phyloP scores from a whole-genome alignment of 2,329 filamentous ascomycete genomes.

The Penicillium sclerotigenum region DNA sequence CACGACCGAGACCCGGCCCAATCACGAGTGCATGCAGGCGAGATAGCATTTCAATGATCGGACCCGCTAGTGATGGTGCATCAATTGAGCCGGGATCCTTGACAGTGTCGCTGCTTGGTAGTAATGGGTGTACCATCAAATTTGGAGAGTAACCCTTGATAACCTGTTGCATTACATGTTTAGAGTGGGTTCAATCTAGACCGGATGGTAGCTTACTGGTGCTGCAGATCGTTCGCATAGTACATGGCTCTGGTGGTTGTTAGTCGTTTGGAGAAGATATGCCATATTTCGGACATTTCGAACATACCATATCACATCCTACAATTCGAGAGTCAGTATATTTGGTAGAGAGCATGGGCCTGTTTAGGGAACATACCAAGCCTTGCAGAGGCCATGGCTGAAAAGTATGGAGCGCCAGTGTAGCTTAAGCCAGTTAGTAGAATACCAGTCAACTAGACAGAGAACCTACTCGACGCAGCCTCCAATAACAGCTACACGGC shows the following conservation, averaged over 20 bases:
- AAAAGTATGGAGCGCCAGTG: conserved; percentile 96
- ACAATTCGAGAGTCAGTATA: not conserved
- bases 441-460: not conserved
- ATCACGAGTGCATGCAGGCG: conserved; percentile 90
- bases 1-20: conserved; percentile 86
- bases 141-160: conserved; percentile 99
- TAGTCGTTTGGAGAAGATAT: conserved; percentile 5
- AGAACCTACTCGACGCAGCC: conserved; percentile 71
- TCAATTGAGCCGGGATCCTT: conserved; percentile 49
- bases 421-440: conserved; percentile 52
- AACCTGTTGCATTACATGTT: conserved; percentile 49
- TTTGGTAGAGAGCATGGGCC: not conserved
- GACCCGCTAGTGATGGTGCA: conserved; percentile 60
- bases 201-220: conserved; percentile 38
- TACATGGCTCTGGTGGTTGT: conserved; percentile 62
- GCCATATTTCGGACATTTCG: conserved; percentile 11
- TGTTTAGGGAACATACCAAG: conserved; percentile 54
- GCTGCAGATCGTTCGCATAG: conserved; percentile 90
- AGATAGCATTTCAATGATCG: conserved; percentile 75
- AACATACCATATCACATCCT: conserved; percentile 73
- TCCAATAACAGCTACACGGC: conserved; percentile 87
- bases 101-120: conserved; percentile 68
- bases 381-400: conserved; percentile 90
- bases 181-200: not conserved
- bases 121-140: conserved; percentile 95